Percentiles rank a stretch among this genome's conserved stretches.
These are phyloP conservation scores for Penicillium simplicissimum DNA, from an alignment of 495 filamentous ascomycete species.

Conservation along the genomic window DNA sequence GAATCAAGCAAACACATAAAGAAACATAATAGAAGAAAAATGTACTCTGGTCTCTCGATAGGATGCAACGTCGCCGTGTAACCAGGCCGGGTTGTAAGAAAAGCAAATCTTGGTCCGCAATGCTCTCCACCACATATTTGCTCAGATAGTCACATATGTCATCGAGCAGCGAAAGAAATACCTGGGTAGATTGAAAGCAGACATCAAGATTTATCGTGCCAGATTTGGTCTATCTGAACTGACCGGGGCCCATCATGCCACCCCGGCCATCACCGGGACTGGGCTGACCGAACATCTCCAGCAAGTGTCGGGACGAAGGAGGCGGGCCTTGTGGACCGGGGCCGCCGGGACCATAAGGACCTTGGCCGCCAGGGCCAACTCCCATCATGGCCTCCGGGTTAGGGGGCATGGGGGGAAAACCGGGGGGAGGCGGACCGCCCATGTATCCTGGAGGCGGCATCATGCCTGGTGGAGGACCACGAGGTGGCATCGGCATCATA, in stretches of 20 bases:
- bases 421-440: conserved; percentile 46
- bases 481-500: conserved; percentile 48
- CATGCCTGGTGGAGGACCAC: conserved; percentile 51
- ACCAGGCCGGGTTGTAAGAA: conserved; percentile 12
- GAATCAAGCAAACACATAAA: conserved; percentile 24
- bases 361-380: conserved; percentile 35
- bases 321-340: conserved; percentile 43
- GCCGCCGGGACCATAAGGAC: conserved; percentile 41
- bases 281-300: conserved; percentile 50
- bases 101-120: conserved; percentile 8
- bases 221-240: conserved; percentile 30
- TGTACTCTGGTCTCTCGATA: conserved; percentile 19
- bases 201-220: background rate
- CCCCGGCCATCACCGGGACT: conserved; percentile 39
- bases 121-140: conserved; percentile 13
- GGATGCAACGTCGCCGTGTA: conserved; percentile 15
- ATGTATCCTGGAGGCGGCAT: conserved; percentile 55
- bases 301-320: conserved; percentile 45
- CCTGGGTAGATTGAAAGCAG: background rate
- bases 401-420: conserved; percentile 49
- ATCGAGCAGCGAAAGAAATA: conserved; percentile 11
- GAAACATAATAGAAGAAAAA: conserved; percentile 7
- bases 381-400: conserved; percentile 48
- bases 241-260: conserved; percentile 46
- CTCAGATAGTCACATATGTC: conserved; percentile 16